Evolutionary conservation across 2,329 filamentous ascomycete species (phyloP).

Genomic region (Grosmannia huntii): DNA sequence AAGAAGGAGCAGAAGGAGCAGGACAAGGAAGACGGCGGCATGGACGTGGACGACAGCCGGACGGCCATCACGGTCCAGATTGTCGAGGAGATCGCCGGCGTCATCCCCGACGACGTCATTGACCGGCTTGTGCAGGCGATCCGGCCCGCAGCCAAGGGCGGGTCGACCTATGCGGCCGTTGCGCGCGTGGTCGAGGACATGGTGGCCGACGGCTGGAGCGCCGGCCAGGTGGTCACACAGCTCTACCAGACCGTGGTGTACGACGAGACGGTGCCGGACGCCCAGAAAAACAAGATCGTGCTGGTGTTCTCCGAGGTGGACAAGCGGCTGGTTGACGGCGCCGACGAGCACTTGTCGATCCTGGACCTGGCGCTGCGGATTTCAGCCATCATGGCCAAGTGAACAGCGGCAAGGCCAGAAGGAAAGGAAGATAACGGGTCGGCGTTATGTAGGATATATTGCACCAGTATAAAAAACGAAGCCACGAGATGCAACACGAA

Average conservation of each 20-base stretch:
- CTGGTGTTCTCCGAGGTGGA: constrained; percentile 87
- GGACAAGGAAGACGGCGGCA: constrained; percentile 33
- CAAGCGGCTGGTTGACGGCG: constrained; percentile 85
- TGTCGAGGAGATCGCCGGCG: constrained; percentile 90
- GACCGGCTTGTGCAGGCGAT: constrained; percentile 60
- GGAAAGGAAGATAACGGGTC: neutral
- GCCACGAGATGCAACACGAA: neutral
- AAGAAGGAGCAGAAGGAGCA: constrained; percentile 18
- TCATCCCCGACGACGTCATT: constrained; percentile 69
- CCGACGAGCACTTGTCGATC: constrained; percentile 87
- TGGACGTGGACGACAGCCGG: constrained; percentile 38
- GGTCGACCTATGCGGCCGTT: constrained; percentile 58
- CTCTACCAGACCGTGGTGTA: constrained; percentile 73
- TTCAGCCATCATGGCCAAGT: constrained; percentile 51
- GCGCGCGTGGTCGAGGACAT: constrained; percentile 76
- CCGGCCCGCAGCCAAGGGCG: constrained; percentile 41
- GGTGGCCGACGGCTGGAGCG: constrained; percentile 95
- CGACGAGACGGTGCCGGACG: constrained; percentile 71
- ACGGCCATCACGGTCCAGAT: constrained; percentile 60
- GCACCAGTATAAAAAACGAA: neutral
- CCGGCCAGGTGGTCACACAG: constrained; percentile 68
- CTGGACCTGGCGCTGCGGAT: constrained; percentile 75
- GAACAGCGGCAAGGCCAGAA: neutral
- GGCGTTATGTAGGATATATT: neutral
- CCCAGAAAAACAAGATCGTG: constrained; percentile 83